Base-by-base conservation (phyloP, 2,329 filamentous ascomycete genomes). In the Trichoderma guizhouense region DNA sequence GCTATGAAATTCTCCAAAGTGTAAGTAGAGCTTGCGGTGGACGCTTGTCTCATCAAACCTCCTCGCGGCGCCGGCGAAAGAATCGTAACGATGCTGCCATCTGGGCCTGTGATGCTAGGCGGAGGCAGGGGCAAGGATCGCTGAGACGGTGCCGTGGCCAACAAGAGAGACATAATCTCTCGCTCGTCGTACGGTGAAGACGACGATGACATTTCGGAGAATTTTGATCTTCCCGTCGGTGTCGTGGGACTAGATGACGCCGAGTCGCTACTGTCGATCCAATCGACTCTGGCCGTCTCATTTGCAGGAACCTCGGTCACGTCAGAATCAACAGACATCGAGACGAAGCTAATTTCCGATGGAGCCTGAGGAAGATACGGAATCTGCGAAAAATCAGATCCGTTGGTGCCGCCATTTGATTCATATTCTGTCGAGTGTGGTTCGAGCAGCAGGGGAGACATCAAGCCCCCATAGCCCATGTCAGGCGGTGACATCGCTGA, bases 111-210 rank as follows among this genome's bases (percentile, higher is more conserved):
- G 30, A 78, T 73, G n/a, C 75, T 74, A 12, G 76, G 71, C 0
- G 81, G 81, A 3, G 78, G 79, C 2, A 75, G 69, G 3, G 81
- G 80, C 21, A 82, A 75, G 15, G 75, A 74, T 34, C 80, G 75
- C 43, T 39, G 74, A 11, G 75, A 74, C 3, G 71, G 67, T 2
- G 75, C 71, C 36, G 71, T 76, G 0, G 76, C 74, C 47, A 81
- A 71, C 7, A 82, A 72, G 21, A 82, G 73, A 2, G 77, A 76
- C 26, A 82, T 36, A 64, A 82, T 77, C 6, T 82, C 80, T 5
- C 77, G 74, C 64, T 82, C 81, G 58, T 78, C 78, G 53, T 78
- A 81, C 1, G 80, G 78, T 36, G 79, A 79, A 0, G 80, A 80
- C 7, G 77, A 76, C 34, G 76, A 69, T 8, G 75, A 75, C 18